phyloP scores from a whole-genome alignment of 2,329 filamentous ascomycete genomes.

The Exutisphaerella laricina region DNA sequence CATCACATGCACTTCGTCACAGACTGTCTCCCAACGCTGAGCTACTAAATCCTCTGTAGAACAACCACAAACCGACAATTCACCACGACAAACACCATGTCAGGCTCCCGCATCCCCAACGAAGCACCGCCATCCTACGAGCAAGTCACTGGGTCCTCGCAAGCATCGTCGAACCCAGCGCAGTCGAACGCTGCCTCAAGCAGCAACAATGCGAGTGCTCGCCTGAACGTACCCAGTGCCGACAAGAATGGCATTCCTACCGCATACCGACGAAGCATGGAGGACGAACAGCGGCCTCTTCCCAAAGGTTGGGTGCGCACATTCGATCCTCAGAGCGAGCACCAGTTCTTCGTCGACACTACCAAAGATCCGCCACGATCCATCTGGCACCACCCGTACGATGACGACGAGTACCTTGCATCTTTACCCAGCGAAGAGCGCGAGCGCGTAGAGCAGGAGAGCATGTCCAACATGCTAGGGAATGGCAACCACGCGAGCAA shows the following conservation, averaged over 20 bases:
- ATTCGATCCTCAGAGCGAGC: constrained; percentile 49
- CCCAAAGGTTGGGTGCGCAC: constrained; percentile 54
- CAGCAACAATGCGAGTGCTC: constrained; percentile 13
- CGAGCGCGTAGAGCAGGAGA: constrained; percentile 40
- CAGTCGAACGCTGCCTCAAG: constrained; percentile 7
- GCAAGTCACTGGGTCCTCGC: constrained; percentile 20
- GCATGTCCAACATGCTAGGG: constrained; percentile 25
- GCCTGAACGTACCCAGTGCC: constrained; percentile 25
- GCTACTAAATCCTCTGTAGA: too few species aligned
- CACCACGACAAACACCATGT: constrained; percentile 2
- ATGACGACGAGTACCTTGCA: constrained; percentile 51
- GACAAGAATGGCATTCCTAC: constrained; percentile 46
- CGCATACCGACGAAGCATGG: constrained; percentile 52
- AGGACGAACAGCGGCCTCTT: constrained; percentile 53
- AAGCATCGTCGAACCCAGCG: constrained; percentile 13
- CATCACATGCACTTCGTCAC: too few species aligned
- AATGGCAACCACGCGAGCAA: constrained; percentile 22
- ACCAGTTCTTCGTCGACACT: constrained; percentile 61
- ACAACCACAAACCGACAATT: too few species aligned
- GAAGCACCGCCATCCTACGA: constrained; percentile 21
- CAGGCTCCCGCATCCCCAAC: constrained; percentile 14
- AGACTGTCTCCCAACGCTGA: too few species aligned
- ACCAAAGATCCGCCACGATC: constrained; percentile 49
- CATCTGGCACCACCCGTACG: constrained; percentile 59
- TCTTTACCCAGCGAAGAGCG: constrained; percentile 47